phyloP scores from a whole-genome alignment of 257 asterid species.

The Marsdenia floribunda region DNA sequence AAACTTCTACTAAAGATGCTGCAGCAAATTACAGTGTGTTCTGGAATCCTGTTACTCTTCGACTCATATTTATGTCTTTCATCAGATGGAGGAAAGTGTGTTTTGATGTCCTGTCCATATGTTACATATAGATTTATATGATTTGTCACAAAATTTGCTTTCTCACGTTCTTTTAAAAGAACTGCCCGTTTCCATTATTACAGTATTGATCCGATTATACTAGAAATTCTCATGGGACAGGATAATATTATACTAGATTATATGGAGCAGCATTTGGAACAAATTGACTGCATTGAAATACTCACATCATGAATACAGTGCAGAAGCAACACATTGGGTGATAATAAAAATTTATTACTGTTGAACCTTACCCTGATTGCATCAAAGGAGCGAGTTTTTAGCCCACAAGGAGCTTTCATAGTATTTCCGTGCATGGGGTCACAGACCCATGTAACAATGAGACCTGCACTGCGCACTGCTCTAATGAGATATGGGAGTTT shows the following conservation, averaged over 20 bases:
- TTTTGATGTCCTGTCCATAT: neutral
- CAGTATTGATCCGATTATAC: neutral
- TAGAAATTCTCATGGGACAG: neutral
- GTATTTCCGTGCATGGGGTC: constrained; percentile 88
- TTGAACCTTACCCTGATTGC: constrained; percentile 48
- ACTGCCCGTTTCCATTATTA: neutral
- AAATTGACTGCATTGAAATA: neutral
- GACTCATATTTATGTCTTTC: neutral
- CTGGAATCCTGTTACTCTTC: neutral
- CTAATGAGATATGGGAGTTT: constrained; percentile 64
- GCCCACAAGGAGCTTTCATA: constrained; percentile 72
- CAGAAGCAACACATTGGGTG: neutral
- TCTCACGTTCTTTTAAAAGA: too few species aligned
- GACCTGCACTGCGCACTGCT: constrained; percentile 71
- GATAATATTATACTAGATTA: neutral
- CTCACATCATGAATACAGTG: neutral
- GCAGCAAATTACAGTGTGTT: neutral
- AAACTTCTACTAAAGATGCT: neutral
- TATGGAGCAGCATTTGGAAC: neutral
- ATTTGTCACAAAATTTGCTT: neutral
- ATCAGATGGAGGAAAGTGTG: neutral
- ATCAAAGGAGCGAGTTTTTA: constrained; percentile 74
- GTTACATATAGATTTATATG: too few species aligned
- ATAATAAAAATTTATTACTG: neutral
- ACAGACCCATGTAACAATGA: constrained; percentile 75